Percentiles rank a stretch among this genome's conserved stretches.
Conservation (phyloP, 208 protist genomes). For the Polymyxa betae region DNA sequence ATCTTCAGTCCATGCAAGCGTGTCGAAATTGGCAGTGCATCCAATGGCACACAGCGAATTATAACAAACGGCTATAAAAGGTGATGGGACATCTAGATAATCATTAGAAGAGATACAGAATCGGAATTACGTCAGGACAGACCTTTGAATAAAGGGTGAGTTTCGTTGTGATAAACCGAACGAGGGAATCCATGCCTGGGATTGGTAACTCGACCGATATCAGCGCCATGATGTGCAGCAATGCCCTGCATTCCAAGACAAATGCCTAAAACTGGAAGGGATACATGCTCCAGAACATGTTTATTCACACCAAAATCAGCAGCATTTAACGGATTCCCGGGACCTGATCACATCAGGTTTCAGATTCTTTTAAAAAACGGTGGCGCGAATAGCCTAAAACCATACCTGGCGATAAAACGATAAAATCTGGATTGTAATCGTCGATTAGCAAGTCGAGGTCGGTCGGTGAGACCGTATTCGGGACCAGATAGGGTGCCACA, state of each 20-base stretch:
- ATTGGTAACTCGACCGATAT: neutral
- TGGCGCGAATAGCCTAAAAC: no score
- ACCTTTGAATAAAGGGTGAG: neutral
- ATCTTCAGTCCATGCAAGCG: no score
- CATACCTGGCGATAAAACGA: no score
- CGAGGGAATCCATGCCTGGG: neutral
- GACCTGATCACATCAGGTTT: neutral
- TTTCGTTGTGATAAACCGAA: neutral
- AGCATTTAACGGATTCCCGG: neutral
- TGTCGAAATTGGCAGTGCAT: no score
- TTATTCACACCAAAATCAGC: neutral
- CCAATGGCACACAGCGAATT: slow-evolving; percentile 4
- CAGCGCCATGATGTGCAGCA: neutral
- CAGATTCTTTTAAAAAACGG: no score
- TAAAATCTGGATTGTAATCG: neutral
- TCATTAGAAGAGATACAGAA: no score
- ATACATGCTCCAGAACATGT: neutral
- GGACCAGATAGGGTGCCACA: neutral
- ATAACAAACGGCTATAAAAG: neutral
- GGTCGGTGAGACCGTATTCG: neutral
- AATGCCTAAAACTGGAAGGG: neutral
- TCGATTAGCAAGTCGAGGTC: neutral
- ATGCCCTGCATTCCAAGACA: slow-evolving; percentile 6
- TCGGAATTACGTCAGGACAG: no score
- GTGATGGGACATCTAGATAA: neutral